Base-by-base conservation (phyloP, 805 yeast genomes). In the Kuraishia ogatae region DNA sequence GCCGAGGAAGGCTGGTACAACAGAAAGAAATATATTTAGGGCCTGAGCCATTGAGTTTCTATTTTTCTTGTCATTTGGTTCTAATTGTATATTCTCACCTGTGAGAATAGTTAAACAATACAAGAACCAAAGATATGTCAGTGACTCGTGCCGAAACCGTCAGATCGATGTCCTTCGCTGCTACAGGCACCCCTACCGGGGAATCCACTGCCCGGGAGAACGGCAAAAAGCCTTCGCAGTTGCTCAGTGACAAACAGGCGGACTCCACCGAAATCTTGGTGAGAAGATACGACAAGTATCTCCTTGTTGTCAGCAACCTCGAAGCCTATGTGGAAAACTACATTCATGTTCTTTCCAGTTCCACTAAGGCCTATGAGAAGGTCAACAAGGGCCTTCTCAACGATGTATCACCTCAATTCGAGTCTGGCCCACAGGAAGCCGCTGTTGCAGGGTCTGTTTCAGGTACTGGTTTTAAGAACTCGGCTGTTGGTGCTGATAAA, bases 371-470 rank as follows among this genome's bases (percentile, higher is more conserved):
- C 20, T 64, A 62, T 48, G 69, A 69, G 46, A 59, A 56, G 50
- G 53, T 71, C 51, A 60, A 59, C 43, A 64, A 63, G 43, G 54
- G 58, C 15, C 55, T 59, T 24, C 49, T 59, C 2, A 54, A 53
- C 26, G 61, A 63, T 7, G 56, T 57, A 15, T 53, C 64, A 4
- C 72, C 71, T 11, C 65, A 62, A 50, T 71, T 68, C 54, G 74
- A 69, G 51, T 55, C 60, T 1, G 64, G 59, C 50, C 62, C 69
- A 8, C 57, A 55, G 22, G 50, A 50, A 3, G 58, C 54, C 7
- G 62, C 64, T 1, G 70, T 67, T 7, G 58, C 62, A 39, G 71
- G 70, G 2, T 58, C 64, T 0, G 55, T 58, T 19, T 63, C 60
- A 15, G 53, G 60, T 7, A 49, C 49, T 7, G 50, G 39, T 29